Conservation (phyloP, 116 monocot species). For the Phalaenopsis hybrid region DNA sequence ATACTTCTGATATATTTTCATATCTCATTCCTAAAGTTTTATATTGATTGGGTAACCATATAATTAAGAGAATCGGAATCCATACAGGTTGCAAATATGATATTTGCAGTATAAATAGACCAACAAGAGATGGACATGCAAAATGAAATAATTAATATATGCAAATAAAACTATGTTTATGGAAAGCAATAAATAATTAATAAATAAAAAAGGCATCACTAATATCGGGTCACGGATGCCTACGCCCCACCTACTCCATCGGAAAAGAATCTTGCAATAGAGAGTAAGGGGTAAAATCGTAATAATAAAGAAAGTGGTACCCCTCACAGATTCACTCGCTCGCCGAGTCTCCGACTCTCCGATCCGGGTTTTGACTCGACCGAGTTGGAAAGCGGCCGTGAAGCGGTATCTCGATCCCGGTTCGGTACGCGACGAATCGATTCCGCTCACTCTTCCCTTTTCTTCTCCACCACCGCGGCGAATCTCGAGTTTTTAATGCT, state of each 20-base stretch:
- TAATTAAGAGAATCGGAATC: no score
- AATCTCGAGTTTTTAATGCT: neutral
- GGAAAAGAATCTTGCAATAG: neutral
- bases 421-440: conserved; percentile 35
- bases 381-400: conserved; percentile 12
- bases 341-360: neutral
- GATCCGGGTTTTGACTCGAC: neutral
- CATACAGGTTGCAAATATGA: no score
- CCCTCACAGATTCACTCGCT: neutral
- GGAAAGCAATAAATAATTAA: neutral
- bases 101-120: no score
- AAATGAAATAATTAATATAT: neutral
- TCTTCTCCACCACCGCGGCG: neutral
- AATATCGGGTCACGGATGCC: conserved; percentile 3
- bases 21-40: no score
- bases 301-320: neutral
- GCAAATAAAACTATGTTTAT: neutral
- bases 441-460: conserved; percentile 10
- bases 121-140: no score
- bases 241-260: neutral
- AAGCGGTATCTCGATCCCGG: conserved; percentile 18
- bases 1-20: no score
- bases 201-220: neutral
- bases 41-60: no score
- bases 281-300: neutral